Conservation (phyloP, 2,329 filamentous ascomycete species). For the Phaeosphaeriaceae sp. region DNA sequence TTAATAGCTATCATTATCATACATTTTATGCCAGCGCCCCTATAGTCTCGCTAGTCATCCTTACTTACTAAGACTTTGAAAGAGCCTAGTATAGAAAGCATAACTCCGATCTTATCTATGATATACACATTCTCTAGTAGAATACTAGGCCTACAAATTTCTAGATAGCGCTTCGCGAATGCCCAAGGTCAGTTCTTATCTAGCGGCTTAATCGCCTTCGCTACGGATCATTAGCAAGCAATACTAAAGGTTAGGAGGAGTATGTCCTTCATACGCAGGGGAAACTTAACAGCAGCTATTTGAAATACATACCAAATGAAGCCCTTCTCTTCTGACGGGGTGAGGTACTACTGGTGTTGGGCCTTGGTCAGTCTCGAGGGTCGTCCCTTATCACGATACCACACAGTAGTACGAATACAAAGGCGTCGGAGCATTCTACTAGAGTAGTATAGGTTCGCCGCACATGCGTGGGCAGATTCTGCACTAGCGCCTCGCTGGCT, state of each 20-base stretch:
- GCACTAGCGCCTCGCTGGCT: too few relatives aligned
- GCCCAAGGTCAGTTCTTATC: constrained; percentile 18
- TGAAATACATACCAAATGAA: constrained; percentile 23
- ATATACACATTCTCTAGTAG: too few relatives aligned
- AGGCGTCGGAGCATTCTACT: constrained; percentile 8
- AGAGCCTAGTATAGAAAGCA: too few relatives aligned
- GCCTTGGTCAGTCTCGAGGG: constrained; percentile 25
- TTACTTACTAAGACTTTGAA: too few relatives aligned
- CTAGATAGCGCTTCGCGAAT: constrained; percentile 4
- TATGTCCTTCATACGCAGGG: constrained; percentile 28
- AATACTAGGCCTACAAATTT: neutral
- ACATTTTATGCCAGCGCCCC: too few relatives aligned
- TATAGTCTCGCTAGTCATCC: too few relatives aligned
- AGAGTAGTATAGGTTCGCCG: constrained; percentile 10
- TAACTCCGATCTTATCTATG: too few relatives aligned
- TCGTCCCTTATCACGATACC: constrained; percentile 20
- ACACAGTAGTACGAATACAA: constrained; percentile 28
- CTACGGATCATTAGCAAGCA: constrained; percentile 9
- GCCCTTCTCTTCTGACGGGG: constrained; percentile 36
- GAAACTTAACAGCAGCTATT: constrained; percentile 21
- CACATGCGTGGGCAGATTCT: constrained; percentile 5
- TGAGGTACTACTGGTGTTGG: constrained; percentile 38
- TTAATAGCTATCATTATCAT: too few relatives aligned
- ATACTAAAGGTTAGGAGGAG: constrained; percentile 22
- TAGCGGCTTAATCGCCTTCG: constrained; percentile 13